Evolutionary conservation across 345 rosid species (phyloP).

Genomic region (Conringia planisiliqua): DNA sequence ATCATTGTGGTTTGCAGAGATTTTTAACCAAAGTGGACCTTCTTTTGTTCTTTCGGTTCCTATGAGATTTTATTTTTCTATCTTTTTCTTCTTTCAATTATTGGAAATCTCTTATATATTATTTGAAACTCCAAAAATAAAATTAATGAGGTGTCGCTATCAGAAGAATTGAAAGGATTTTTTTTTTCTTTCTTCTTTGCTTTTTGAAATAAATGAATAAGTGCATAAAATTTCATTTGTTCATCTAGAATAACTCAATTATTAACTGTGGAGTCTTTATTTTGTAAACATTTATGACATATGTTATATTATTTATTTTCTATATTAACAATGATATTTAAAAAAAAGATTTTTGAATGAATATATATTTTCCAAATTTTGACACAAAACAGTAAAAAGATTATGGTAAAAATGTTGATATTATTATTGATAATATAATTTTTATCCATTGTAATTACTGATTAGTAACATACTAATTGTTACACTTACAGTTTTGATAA

Average conservation of each 20-base stretch:
- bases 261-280: too few relatives aligned
- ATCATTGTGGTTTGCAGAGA: conserved; percentile 25
- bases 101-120: neutral
- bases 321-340: neutral
- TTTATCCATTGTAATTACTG: too few relatives aligned
- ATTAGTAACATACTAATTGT: too few relatives aligned
- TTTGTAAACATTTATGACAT: neutral
- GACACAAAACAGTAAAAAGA: too few relatives aligned
- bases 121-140: neutral
- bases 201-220: neutral
- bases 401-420: too few relatives aligned
- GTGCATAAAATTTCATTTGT: too few relatives aligned
- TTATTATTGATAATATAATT: too few relatives aligned
- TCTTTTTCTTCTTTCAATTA: neutral
- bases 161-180: neutral
- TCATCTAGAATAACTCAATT: too few relatives aligned
- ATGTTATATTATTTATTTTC: neutral
- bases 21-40: conserved; percentile 35
- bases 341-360: too few relatives aligned
- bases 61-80: neutral
- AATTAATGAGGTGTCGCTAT: neutral
- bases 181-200: neutral
- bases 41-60: conserved; percentile 21
- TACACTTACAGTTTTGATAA: too few relatives aligned
- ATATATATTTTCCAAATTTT: too few relatives aligned